Base-by-base conservation (phyloP, 192 early-diverging fungal genomes). In the Entomortierella beljakovae region DNA sequence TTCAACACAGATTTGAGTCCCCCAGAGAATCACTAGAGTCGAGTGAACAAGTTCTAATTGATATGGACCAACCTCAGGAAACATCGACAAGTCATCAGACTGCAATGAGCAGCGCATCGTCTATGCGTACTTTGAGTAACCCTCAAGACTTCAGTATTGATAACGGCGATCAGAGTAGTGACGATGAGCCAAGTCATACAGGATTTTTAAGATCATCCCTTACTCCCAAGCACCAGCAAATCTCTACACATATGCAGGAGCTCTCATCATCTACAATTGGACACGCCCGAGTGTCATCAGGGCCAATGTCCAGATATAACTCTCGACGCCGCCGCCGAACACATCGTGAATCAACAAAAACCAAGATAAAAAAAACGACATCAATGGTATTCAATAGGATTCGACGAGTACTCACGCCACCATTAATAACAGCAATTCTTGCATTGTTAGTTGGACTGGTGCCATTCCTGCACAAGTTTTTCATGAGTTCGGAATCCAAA, bases 361-460 rank as follows among this genome's bases (percentile, higher is more conserved):
- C 32, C 0, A 43, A 42, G 15, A 42, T 68, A 0, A 50, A 32
- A 4, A 29, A 64, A 51, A 61, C 32, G 40, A 28, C 46, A 7
- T 28, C 38, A 0, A 40, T 23, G 18, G 54, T 53, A 18, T 25
- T 64, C 8, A 18, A 53, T 4, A 59, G 59, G 23, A 31, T 81
- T 48, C 54, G 76, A 22, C 40, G 74, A 20, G 85, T 84, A 23
- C 81, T 94, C 58, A 91, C 91, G 26, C 87, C 92, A 20, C 94
- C 94, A 0, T 77, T 95, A 5, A 88, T 91, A 63, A 92, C 94
- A 18, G 91, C 92, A 5, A 34, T 88, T 1, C 63, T 89, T 0
- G 92, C 92, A 0, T 74, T 94, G 37, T 26, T 89, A 4, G 87
- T 95, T 10, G 92, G 91, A 25, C 57, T 90, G 7, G 87, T 90